These are phyloP conservation scores for Ogataea trehalophila DNA, from an alignment of 805 yeast species.

Conservation along the genomic window DNA sequence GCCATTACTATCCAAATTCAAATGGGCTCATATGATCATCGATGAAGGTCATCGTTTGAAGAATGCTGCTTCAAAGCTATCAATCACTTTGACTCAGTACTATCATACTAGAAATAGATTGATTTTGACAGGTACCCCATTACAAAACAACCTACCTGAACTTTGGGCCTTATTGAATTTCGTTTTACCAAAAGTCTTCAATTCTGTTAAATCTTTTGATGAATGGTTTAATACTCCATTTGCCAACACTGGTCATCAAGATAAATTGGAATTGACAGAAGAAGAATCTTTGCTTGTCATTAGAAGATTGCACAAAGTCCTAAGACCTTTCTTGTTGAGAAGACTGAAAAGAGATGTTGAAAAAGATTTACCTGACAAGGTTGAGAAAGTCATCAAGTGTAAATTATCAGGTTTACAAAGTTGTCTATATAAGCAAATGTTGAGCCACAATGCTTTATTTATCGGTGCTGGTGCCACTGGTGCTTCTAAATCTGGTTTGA, in stretches of 20 bases:
- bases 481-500: conserved; percentile 59
- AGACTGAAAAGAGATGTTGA: conserved; percentile 85
- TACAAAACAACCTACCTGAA: conserved; percentile 81
- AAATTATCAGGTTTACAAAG: conserved; percentile 69
- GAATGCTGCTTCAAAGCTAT: conserved; percentile 68
- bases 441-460: conserved; percentile 63
- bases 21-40: conserved; percentile 83
- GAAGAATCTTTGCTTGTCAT: conserved; percentile 81
- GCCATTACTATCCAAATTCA: conserved; percentile 59
- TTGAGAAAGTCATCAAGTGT: conserved; percentile 78
- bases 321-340: conserved; percentile 78
- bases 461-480: conserved; percentile 56
- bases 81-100: conserved; percentile 63
- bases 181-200: conserved; percentile 78
- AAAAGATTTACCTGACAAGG: conserved; percentile 79
- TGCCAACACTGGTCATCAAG: conserved; percentile 80
- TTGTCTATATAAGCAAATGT: conserved; percentile 70
- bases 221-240: conserved; percentile 91
- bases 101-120: conserved; percentile 73
- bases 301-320: conserved; percentile 79
- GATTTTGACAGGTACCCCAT: conserved; percentile 84
- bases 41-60: conserved; percentile 93
- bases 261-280: conserved; percentile 74
- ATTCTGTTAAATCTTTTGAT: conserved; percentile 79
- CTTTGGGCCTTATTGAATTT: conserved; percentile 81